Percentiles rank a stretch among this genome's conserved stretches.
These are phyloP conservation scores for Pelargonium nanum DNA, from an alignment of 345 rosid species.

Conservation along the genomic window DNA sequence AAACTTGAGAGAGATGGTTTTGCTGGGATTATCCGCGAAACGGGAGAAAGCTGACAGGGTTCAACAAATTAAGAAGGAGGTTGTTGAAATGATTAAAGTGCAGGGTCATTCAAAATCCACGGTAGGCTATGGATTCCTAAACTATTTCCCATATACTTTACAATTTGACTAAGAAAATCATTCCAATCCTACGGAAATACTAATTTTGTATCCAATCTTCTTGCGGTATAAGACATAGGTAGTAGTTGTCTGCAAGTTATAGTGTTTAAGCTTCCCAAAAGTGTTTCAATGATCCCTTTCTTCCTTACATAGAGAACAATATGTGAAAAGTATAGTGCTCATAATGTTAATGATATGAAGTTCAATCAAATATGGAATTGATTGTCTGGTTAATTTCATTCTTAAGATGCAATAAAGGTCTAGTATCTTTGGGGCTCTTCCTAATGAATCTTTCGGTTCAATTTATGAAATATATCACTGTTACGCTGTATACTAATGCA, in stretches of 20 bases:
- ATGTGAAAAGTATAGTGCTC: too few species aligned
- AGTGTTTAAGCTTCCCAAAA: too few species aligned
- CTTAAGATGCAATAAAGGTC: not conserved
- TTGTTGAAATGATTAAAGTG: not conserved
- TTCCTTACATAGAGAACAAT: too few species aligned
- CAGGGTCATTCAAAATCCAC: not conserved
- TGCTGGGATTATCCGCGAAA: conserved; percentile 15
- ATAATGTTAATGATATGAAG: not conserved
- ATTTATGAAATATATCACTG: not conserved
- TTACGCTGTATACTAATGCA: not conserved
- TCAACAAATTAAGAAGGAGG: conserved; percentile 9
- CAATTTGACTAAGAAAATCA: too few species aligned
- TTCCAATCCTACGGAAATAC: too few species aligned
- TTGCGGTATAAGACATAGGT: too few species aligned
- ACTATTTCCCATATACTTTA: not conserved
- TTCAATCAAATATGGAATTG: not conserved
- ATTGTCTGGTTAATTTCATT: not conserved
- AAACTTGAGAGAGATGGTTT: not conserved
- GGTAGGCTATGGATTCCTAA: conserved; percentile 13
- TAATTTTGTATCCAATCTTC: too few species aligned
- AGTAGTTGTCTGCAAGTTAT: too few species aligned
- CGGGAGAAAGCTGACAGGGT: conserved; percentile 33
- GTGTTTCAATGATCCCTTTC: too few species aligned
- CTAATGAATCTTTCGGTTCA: not conserved
- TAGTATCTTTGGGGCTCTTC: not conserved